Conservation (phyloP, 768 basidiomycete species). For the Suillus decipiens region DNA sequence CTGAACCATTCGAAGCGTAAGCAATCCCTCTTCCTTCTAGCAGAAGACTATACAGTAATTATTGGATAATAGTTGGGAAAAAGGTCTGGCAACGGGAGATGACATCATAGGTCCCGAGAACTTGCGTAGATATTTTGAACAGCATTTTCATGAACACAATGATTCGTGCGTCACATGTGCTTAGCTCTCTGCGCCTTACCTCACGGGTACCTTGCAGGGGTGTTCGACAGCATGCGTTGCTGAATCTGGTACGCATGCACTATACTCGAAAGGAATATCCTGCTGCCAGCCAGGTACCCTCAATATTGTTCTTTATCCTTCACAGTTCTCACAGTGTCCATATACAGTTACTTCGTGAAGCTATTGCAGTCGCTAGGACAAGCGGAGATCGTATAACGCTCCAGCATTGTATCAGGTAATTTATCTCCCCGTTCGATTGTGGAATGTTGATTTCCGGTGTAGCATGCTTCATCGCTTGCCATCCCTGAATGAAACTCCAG, state of each 20-base stretch:
- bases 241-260: constrained; percentile 79
- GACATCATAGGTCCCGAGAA: constrained; percentile 69
- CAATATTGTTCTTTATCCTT: background rate
- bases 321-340: constrained; percentile 9
- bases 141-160: constrained; percentile 76
- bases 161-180: constrained; percentile 63
- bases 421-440: constrained; percentile 6
- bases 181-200: background rate
- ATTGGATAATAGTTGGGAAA: constrained; percentile 58
- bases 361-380: constrained; percentile 74
- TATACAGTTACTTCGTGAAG: constrained; percentile 68
- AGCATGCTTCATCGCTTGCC: constrained; percentile 78
- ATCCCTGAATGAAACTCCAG: constrained; percentile 47
- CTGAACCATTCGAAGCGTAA: constrained; percentile 61
- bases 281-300: constrained; percentile 64
- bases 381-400: constrained; percentile 70
- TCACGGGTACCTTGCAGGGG: constrained; percentile 46
- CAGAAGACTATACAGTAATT: constrained; percentile 5
- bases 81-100: constrained; percentile 64
- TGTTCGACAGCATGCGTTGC: constrained; percentile 75
- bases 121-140: constrained; percentile 80
- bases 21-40: constrained; percentile 21
- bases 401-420: constrained; percentile 75
- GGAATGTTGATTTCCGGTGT: constrained; percentile 10
- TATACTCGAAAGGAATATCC: constrained; percentile 67